Evolutionary conservation across 1,284 basidiomycete species (phyloP).

Genomic region (Rhodotorula sp.): DNA sequence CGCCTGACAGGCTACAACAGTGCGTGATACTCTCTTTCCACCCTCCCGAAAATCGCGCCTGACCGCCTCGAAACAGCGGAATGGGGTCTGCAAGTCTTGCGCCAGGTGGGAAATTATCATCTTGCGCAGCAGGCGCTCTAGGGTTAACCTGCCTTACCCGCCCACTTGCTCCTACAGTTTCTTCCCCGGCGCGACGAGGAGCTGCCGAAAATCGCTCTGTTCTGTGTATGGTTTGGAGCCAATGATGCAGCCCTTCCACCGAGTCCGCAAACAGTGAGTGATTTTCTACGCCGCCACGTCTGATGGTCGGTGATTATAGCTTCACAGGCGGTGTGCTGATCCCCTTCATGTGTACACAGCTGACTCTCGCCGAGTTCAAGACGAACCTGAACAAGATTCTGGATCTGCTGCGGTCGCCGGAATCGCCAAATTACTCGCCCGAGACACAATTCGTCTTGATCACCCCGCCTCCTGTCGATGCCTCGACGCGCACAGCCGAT

Average conservation of each 20-base stretch:
- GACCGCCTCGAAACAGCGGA: not conserved
- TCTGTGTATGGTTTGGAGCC: constrained; percentile 79
- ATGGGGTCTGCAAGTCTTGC: constrained; percentile 68
- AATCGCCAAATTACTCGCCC: constrained; percentile 67
- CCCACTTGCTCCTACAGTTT: constrained; percentile 49
- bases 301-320: not conserved
- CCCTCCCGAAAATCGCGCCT: not conserved
- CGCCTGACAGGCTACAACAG: constrained; percentile 31
- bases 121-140: too few relatives aligned
- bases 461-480: constrained; percentile 78
- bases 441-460: constrained; percentile 74
- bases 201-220: constrained; percentile 63
- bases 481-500: constrained; percentile 48
- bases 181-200: constrained; percentile 56
- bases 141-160: too few relatives aligned
- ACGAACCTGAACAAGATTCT: constrained; percentile 66
- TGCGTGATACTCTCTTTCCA: not conserved
- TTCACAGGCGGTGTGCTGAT: not conserved
- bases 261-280: constrained; percentile 45
- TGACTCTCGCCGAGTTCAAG: constrained; percentile 66
- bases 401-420: constrained; percentile 60
- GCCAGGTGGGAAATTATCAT: constrained; percentile 58
- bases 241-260: constrained; percentile 58
- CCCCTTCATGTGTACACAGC: constrained; percentile 38
- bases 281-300: not conserved